Percentiles rank a stretch among this genome's conserved stretches.
These are phyloP conservation scores for Emmonsiellopsis sp. DNA, from an alignment of 2,329 filamentous ascomycete species.

Conservation along the genomic window DNA sequence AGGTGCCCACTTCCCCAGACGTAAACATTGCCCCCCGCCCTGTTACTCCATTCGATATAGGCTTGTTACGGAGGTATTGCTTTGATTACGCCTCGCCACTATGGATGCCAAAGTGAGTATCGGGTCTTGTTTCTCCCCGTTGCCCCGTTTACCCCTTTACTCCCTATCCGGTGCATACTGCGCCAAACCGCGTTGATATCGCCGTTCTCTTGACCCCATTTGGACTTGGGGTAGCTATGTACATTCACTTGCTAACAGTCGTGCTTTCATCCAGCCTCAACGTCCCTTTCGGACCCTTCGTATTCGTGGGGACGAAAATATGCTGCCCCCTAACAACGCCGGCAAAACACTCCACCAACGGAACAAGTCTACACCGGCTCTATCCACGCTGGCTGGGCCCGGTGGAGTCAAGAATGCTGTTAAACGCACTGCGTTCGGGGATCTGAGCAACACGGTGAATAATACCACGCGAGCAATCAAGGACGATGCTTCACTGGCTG, in stretches of 20 bases:
- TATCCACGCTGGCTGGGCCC: constrained; percentile 45
- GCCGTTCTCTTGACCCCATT: background rate
- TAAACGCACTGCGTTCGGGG: constrained; percentile 72
- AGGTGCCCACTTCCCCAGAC: background rate
- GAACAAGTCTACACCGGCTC: constrained; percentile 67
- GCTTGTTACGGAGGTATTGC: background rate
- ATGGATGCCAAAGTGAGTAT: constrained; percentile 42
- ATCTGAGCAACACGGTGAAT: constrained; percentile 63
- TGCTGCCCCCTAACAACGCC: constrained; percentile 36
- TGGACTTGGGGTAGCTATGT: constrained; percentile 18
- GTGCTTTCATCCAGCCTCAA: constrained; percentile 51
- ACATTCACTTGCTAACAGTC: constrained; percentile 11
- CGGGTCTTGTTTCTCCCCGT: background rate
- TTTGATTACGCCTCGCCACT: constrained; percentile 8
- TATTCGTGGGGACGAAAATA: constrained; percentile 63
- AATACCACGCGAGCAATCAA: constrained; percentile 31
- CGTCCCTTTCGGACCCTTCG: constrained; percentile 52
- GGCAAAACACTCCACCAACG: constrained; percentile 64
- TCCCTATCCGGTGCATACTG: background rate
- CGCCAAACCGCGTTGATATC: constrained; percentile 1
- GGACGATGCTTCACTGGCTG: constrained; percentile 48
- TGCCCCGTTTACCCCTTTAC: background rate
- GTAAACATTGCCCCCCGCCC: constrained; percentile 4
- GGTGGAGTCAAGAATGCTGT: constrained; percentile 53
- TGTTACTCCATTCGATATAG: background rate